phyloP scores from a whole-genome alignment of 257 asterid species.

The Gentiana macrophylla region DNA sequence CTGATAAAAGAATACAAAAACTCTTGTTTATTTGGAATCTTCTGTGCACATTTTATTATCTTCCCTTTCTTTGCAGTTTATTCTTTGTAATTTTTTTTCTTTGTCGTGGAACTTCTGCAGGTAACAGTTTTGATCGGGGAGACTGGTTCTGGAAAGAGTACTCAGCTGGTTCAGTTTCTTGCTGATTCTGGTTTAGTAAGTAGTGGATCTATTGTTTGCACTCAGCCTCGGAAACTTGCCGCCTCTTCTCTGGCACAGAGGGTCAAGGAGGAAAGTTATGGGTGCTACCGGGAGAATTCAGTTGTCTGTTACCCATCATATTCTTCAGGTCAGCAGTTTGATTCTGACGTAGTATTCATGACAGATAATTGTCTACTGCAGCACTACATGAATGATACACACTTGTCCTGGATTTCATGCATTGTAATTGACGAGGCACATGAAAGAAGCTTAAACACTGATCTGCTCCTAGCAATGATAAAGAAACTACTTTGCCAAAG shows the following conservation, averaged over 20 bases:
- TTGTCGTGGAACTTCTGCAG: constrained; percentile 26
- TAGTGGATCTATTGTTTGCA: constrained; percentile 52
- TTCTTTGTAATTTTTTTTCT: neutral
- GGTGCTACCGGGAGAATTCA: constrained; percentile 41
- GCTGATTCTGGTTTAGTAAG: constrained; percentile 66
- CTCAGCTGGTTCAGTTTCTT: constrained; percentile 89
- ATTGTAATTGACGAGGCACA: constrained; percentile 94
- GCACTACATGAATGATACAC: constrained; percentile 66
- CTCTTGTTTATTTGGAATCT: neutral
- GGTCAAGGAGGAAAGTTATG: constrained; percentile 70
- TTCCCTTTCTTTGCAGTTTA: neutral
- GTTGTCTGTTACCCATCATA: constrained; percentile 44
- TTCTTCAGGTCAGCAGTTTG: constrained; percentile 44
- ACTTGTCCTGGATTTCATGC: constrained; percentile 60
- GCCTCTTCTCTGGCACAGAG: constrained; percentile 69
- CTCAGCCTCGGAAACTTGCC: constrained; percentile 97
- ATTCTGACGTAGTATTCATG: constrained; percentile 52
- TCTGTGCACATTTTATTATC: neutral
- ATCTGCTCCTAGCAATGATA: constrained; percentile 76
- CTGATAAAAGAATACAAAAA: too few relatives aligned
- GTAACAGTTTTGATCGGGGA: constrained; percentile 72
- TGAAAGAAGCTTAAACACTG: constrained; percentile 92
- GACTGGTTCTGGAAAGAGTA: constrained; percentile 98
- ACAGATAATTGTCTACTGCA: constrained; percentile 89
- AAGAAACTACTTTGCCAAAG: constrained; percentile 62